Base-by-base conservation (phyloP, 1,284 basidiomycete species). In the Irpex sp. region DNA sequence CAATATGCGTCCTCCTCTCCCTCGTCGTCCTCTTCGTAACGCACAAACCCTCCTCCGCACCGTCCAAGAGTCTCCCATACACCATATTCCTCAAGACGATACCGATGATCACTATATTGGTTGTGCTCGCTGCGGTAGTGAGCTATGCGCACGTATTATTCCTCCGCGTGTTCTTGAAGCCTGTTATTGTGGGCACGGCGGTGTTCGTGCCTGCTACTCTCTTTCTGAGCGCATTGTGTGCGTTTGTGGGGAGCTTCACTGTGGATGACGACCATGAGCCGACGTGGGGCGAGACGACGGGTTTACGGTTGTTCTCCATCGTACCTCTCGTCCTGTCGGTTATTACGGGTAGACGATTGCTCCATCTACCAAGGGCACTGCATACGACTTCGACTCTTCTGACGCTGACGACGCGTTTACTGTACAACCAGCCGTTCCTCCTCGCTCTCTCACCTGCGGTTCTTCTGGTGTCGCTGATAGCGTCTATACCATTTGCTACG, bases 211-310 rank as follows among this genome's bases (percentile, higher is more conserved):
- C 95, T 13, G 85, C 87, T 52, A 90, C 91, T 0, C 80, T 97
- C 36, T 85, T 93, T 69, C 79, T 94, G 55, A 93, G 91, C 58
- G 88, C 93, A 15, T 76, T 94, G 62, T 96, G 93, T 90, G 93
- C 93, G 1, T 93, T 97, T 69, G 83, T 90, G 6, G 95, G 93
- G 36, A 94, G 93, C 72, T 97, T 97, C 70, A 92, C 95, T 81
- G 91, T 90, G 80, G 87, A 91, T 65, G 85, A 81, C 11, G 82
- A 86, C 63, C 78, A 79, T 36, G 87, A 85, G 64, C 86, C 87
- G 36, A 89, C 89, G 8, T 91, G 88, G 82, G 92, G 92, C 66
- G 91, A 91, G 76, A 91, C 87, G 64, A 86, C 92, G 70, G 94
- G 94, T 87, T 76, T 94, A 11, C 86, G 96, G 19, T 72, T 96